Base-by-base conservation (phyloP, 2,329 filamentous ascomycete species). In the Phoma herbarum region DNA sequence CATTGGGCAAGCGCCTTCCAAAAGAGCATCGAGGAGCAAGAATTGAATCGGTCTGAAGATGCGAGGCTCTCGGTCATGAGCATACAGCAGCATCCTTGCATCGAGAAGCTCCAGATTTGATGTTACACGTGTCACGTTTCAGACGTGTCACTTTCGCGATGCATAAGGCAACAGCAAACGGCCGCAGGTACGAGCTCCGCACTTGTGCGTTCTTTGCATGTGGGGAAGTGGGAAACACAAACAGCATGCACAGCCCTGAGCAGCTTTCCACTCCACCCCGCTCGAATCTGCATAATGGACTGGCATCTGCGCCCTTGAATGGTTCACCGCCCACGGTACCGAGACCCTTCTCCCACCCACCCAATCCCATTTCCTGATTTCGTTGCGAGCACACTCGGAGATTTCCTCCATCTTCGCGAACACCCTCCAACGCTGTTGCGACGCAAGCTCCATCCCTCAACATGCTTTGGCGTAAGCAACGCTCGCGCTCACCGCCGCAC, bases 1-100 rank as follows among this genome's bases (percentile, higher is more conserved):
- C 26, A 66, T 76, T 28, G 72, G 71, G 41, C 70, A 22, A 31
- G 25, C 50, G 6, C 26, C 56, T 25, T 44, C 44, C 16, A 29
- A 33, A n/a, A 50, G 50, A n/a, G 12, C 33, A 11, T 29, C 41
- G 29, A 31, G 50, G 35, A 54, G 39, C n/a, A 59, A 23, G 37
- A 20, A 18, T 23, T 59, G 12, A 53, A 6, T n/a, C 14, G 12
- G 20, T 6, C 11, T 6, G n/a, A 22, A 39, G 35, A 39, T 39
- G 22, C 9, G 39, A 42, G 25, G 10, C 35, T 12, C 20, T 41
- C 7, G 9, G 1, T 5, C 26, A n/a, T 25, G 12, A 43, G 14
- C 12, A 26, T 18, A 11, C 14, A 31, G 35, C 39, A 47, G 33
- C 2, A 25, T 20, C 18, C 37, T 43, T 58, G 49, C 23, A 41